These are phyloP conservation scores for Colletotrichum phormii DNA, from an alignment of 2,329 filamentous ascomycete genomes.

Conservation along the genomic window DNA sequence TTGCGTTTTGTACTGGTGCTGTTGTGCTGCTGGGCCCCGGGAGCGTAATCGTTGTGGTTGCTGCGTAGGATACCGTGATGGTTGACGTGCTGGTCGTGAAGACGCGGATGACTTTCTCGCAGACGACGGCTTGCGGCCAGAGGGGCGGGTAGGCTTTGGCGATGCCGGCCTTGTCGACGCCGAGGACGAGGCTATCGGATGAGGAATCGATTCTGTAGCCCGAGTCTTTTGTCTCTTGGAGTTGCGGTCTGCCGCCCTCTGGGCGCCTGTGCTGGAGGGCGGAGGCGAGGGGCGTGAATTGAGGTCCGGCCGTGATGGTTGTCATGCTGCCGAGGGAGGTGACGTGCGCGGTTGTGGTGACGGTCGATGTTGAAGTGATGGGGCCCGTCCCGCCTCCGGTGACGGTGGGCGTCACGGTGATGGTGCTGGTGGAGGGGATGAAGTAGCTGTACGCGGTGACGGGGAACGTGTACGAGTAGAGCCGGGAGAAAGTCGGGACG, in stretches of 20 bases:
- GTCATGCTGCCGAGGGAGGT: neutral
- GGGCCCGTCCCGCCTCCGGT: neutral
- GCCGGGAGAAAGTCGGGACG: constrained; percentile 15
- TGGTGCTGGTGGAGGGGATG: constrained; percentile 11
- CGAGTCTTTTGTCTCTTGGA: neutral
- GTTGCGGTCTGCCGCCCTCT: neutral
- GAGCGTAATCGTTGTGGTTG: constrained; percentile 14
- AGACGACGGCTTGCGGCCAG: constrained; percentile 17
- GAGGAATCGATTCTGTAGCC: neutral
- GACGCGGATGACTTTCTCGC: constrained; percentile 23
- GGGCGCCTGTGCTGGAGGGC: neutral
- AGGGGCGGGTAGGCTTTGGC: neutral
- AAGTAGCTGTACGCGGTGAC: constrained; percentile 22
- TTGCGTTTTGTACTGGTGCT: neutral
- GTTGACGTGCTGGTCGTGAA: constrained; percentile 18
- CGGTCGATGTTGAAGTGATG: constrained; percentile 1
- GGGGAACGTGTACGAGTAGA: constrained; percentile 26
- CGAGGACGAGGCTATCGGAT: neutral
- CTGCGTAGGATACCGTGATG: constrained; percentile 3
- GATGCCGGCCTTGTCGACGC: neutral
- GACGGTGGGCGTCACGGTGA: constrained; percentile 15
- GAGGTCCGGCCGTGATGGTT: neutral
- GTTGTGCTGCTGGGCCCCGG: neutral
- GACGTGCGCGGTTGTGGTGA: constrained; percentile 16
- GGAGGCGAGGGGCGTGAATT: constrained; percentile 15